Evolutionary conservation across 306 rosid genomes (phyloP).

Genomic region (Prunus mira): DNA sequence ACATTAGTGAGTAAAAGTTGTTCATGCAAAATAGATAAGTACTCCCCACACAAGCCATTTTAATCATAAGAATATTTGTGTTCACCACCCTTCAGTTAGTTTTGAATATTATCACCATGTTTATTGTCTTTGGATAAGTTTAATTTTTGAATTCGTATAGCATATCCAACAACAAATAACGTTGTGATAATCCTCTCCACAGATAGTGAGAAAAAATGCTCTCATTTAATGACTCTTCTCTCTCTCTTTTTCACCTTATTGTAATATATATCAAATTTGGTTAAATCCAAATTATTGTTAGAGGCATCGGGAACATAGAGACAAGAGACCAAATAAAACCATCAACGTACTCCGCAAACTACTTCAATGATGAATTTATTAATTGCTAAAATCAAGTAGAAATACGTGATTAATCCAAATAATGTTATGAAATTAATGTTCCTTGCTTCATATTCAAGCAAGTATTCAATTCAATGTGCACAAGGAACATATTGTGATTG

Average conservation of each 20-base stretch:
- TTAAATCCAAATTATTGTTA: conserved; percentile 17
- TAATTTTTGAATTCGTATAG: too few species aligned
- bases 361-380: conserved; percentile 13
- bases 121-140: too few species aligned
- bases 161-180: too few species aligned
- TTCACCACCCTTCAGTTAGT: too few species aligned
- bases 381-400: neutral
- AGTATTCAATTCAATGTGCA: neutral
- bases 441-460: neutral
- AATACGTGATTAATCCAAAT: conserved; percentile 8
- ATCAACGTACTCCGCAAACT: conserved; percentile 38
- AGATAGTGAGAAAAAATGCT: too few species aligned
- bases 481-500: neutral
- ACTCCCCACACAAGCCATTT: too few species aligned
- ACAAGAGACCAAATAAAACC: conserved; percentile 32
- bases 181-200: too few species aligned
- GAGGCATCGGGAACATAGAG: conserved; percentile 22
- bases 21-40: too few species aligned
- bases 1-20: too few species aligned
- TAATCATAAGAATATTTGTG: too few species aligned
- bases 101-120: too few species aligned
- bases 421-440: neutral
- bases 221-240: too few species aligned
- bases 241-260: neutral
- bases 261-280: neutral